A percentile compares a stretch with the other conserved stretches of the same genome.
phyloP scores from a whole-genome alignment of 805 yeast species.

The Metschnikowia gelsemii region DNA sequence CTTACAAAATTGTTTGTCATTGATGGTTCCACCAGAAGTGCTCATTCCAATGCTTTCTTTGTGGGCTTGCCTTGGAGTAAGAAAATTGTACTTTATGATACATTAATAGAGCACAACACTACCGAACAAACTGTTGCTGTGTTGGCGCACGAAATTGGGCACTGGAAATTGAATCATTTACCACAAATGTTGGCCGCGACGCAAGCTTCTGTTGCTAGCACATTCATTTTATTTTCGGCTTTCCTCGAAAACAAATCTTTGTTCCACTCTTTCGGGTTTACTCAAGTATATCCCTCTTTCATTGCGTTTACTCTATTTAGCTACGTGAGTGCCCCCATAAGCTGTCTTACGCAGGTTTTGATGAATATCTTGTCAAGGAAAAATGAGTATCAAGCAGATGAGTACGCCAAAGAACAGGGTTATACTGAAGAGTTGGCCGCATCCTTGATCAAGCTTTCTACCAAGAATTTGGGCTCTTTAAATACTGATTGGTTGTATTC shows the following conservation, averaged over 20 bases:
- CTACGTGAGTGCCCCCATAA: constrained; percentile 77
- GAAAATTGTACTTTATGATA: constrained; percentile 91
- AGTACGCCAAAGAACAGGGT: constrained; percentile 74
- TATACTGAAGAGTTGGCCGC: constrained; percentile 63
- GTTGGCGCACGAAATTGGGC: constrained; percentile 98
- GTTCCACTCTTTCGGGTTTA: constrained; percentile 76
- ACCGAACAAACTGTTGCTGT: constrained; percentile 87
- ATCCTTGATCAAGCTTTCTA: constrained; percentile 73
- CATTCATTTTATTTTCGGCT: constrained; percentile 73
- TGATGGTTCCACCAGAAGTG: constrained; percentile 95
- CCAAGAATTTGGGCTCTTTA: constrained; percentile 80
- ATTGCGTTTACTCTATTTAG: constrained; percentile 80
- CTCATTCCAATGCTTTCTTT: constrained; percentile 96
- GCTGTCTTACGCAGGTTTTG: constrained; percentile 61
- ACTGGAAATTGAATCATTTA: constrained; percentile 91
- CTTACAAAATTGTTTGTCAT: constrained; percentile 79
- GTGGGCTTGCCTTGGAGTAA: constrained; percentile 96
- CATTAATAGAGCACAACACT: constrained; percentile 77
- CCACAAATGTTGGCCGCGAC: constrained; percentile 67
- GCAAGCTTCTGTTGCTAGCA: constrained; percentile 61
- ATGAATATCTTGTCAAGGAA: constrained; percentile 75
- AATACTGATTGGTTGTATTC: constrained; percentile 90
- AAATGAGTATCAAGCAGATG: constrained; percentile 93
- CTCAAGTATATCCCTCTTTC: constrained; percentile 60
- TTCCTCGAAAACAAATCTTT: constrained; percentile 79